These are phyloP conservation scores for Penicillium paradoxum DNA, from an alignment of 495 filamentous ascomycete genomes.

Conservation along the genomic window DNA sequence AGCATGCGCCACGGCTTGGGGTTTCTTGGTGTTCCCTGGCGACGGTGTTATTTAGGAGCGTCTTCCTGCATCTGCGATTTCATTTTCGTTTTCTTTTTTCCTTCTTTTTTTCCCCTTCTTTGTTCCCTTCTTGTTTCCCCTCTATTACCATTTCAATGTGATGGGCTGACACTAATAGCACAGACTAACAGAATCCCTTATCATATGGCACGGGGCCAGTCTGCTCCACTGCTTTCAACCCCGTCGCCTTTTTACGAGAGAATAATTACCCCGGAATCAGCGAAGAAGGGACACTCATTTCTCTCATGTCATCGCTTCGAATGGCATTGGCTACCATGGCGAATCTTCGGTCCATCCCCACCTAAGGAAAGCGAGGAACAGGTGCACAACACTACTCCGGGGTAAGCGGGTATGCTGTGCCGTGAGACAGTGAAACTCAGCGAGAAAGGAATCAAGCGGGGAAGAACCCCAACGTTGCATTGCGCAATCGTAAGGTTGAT, in stretches of 20 bases:
- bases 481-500: constrained; percentile 1
- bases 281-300: not conserved
- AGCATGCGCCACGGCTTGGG: not conserved
- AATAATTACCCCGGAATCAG: constrained; percentile 27
- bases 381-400: not conserved
- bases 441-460: constrained; percentile 4
- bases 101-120: not conserved
- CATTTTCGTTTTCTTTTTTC: too few species aligned
- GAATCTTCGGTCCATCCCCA: not conserved
- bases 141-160: not conserved
- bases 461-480: constrained; percentile 24
- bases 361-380: not conserved
- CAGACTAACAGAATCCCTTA: constrained; percentile 23
- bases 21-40: not conserved
- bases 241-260: constrained; percentile 23
- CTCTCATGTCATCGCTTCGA: not conserved
- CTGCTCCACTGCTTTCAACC: constrained; percentile 20
- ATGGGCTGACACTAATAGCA: constrained; percentile 17
- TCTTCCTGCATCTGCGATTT: not conserved
- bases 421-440: constrained; percentile 4
- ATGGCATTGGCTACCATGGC: constrained; percentile 11
- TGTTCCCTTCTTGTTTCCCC: not conserved
- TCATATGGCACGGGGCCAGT: constrained; percentile 16
- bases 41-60: constrained; percentile 13
- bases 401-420: not conserved